Conservation (phyloP, 1,284 basidiomycete species). For the Hemileia vastatrix region DNA sequence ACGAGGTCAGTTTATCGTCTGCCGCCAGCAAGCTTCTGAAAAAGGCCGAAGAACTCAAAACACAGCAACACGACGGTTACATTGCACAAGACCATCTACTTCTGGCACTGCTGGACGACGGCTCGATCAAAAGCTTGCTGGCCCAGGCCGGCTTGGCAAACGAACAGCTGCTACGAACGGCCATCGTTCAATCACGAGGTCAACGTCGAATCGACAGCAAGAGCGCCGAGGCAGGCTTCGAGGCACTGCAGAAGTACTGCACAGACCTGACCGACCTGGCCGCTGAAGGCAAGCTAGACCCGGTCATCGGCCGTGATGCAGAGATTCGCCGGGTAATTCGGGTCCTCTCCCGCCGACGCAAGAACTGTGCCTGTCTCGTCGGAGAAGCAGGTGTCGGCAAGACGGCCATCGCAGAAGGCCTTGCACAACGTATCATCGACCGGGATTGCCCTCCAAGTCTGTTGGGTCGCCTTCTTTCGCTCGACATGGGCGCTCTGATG, state of each 20-base stretch:
- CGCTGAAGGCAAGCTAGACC: constrained; percentile 52
- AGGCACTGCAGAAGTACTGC: constrained; percentile 41
- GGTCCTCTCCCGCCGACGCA: too few species aligned
- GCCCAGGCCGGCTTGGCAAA: constrained; percentile 41
- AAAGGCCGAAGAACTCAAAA: constrained; percentile 71
- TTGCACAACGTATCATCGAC: constrained; percentile 89
- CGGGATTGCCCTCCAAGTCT: constrained; percentile 85
- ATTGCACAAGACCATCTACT: constrained; percentile 79
- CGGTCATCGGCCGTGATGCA: constrained; percentile 52
- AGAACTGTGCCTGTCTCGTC: constrained; percentile 47
- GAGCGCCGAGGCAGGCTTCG: constrained; percentile 40
- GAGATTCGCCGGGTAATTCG: constrained; percentile 54
- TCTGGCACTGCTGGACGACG: constrained; percentile 49
- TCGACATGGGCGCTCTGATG: constrained; percentile 92
- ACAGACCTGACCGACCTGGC: constrained; percentile 31
- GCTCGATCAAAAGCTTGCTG: too few species aligned
- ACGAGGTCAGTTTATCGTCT: constrained; percentile 60
- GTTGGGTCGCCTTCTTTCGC: constrained; percentile 56
- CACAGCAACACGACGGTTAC: constrained; percentile 73
- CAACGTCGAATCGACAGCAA: constrained; percentile 40
- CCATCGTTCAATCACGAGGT: constrained; percentile 38
- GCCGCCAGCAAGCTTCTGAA: constrained; percentile 58
- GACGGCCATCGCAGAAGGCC: constrained; percentile 76
- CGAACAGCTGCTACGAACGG: constrained; percentile 38
- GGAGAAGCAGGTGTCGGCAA: constrained; percentile 39